Base-by-base conservation (phyloP, 192 early-diverging fungal genomes). In the Entophlyctis luteolus region DNA sequence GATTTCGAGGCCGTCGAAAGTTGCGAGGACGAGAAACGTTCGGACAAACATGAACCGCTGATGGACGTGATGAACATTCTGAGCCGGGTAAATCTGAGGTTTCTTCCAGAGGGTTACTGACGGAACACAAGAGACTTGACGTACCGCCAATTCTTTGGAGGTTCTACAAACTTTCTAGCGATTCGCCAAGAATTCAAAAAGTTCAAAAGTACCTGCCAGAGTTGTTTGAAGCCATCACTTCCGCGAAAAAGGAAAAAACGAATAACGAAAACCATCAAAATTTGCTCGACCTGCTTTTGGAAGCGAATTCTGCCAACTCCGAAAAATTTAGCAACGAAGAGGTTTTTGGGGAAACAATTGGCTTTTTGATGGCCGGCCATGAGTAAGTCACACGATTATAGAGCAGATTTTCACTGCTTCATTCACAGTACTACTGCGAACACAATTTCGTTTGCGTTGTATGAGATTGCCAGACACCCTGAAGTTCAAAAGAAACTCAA, bases 351-450 rank as follows among this genome's bases (percentile, higher is more conserved):
- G 79, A 81, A 54, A 45, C 77, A 1, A 27, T 68, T 14, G 79
- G 50, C 8, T 74, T 81, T 60, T 79, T 80, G 50, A 20, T 79
- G n/a, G 79, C 79, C 4, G 77, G 77, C 10, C 65, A 68, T 34
- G 75, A 80, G 67, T 57, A 16, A 58, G 48, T 4, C 32, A 35
- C n/a, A n/a, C n/a, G n/a, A n/a, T n/a, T n/a, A n/a, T n/a, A n/a
- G n/a, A n/a, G n/a, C n/a, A n/a, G n/a, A n/a, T n/a, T n/a, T n/a
- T n/a, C n/a, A n/a, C n/a, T n/a, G n/a, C n/a, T n/a, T 25, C 29
- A 2, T 16, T 10, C 25, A 16, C 55, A 57, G 42, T 34, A 81
- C 79, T 8, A 72, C 79, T 16, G 58, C 72, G 22, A 79, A 81
- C 49, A 63, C 74, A 14, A n/a, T 81, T 18, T 56, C 72, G 14